Evolutionary conservation across 306 rosid species (phyloP).

Genomic region (Bauhinia variegata): DNA sequence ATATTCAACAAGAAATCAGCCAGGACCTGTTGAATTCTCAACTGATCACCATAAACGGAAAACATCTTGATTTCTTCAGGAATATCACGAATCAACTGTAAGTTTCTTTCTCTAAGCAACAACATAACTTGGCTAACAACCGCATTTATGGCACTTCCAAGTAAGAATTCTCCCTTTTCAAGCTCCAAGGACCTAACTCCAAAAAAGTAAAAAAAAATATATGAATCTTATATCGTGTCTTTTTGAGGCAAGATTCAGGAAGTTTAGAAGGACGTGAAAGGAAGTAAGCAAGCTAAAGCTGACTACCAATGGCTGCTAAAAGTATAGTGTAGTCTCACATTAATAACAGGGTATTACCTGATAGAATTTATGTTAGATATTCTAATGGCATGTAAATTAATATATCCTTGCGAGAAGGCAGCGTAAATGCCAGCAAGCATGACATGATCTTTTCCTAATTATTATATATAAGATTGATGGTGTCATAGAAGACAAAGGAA

Average conservation of each 20-base stretch:
- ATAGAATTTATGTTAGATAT: constrained; percentile 29
- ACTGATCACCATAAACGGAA: constrained; percentile 91
- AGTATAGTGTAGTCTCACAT: constrained; percentile 17
- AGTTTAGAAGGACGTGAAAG: constrained; percentile 25
- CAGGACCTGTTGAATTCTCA: constrained; percentile 89
- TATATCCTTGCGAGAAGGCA: constrained; percentile 23
- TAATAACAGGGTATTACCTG: constrained; percentile 10
- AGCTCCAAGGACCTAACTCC: constrained; percentile 80
- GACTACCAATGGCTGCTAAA: constrained; percentile 18
- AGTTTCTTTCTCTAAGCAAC: constrained; percentile 79
- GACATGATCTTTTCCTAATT: not conserved
- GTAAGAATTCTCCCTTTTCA: constrained; percentile 80
- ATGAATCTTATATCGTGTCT: constrained; percentile 34
- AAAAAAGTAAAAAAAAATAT: constrained; percentile 39
- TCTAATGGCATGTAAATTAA: constrained; percentile 6
- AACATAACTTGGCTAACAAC: constrained; percentile 99
- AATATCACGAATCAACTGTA: constrained; percentile 93
- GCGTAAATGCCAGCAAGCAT: not conserved
- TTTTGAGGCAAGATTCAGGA: constrained; percentile 27
- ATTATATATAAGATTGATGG: not conserved
- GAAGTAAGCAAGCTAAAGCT: constrained; percentile 3
- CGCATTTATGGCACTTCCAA: constrained; percentile 89
- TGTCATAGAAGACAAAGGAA: not conserved
- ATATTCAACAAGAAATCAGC: constrained; percentile 90
- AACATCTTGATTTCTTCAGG: constrained; percentile 95